phyloP scores from a whole-genome alignment of 371 early-diverging fungal species.

The Syncephalastrum racemosum region DNA sequence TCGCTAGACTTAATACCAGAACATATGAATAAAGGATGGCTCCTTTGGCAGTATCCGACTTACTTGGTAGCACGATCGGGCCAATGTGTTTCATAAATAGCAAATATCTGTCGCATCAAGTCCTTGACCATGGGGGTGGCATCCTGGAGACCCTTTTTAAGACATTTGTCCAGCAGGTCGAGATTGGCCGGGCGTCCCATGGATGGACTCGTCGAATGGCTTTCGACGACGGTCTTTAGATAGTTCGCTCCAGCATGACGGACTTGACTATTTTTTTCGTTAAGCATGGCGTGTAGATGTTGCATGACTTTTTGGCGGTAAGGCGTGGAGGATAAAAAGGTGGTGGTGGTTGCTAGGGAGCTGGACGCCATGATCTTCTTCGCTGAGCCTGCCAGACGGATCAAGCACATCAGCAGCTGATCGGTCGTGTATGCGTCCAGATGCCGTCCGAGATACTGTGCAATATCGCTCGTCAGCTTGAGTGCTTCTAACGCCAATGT shows the following conservation, averaged over 20 bases:
- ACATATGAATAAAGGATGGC: neutral
- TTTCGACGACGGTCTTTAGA: conserved; percentile 11
- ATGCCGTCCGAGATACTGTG: conserved; percentile 14
- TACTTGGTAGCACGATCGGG: conserved; percentile 27
- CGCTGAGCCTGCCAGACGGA: conserved; percentile 27
- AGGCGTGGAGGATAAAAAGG: conserved; percentile 18
- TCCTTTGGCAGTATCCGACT: neutral
- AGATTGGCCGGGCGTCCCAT: conserved; percentile 14
- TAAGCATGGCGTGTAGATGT: conserved; percentile 14
- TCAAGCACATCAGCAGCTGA: conserved; percentile 19
- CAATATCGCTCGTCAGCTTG: conserved; percentile 24
- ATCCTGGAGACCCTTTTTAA: conserved; percentile 22
- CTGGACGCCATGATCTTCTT: conserved; percentile 23
- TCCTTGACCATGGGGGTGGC: conserved; percentile 25
- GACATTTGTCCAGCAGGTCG: conserved; percentile 9
- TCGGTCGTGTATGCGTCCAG: conserved; percentile 29
- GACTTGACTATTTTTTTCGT: conserved; percentile 21
- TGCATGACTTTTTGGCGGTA: conserved; percentile 25
- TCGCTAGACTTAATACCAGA: conserved; percentile 6
- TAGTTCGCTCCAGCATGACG: conserved; percentile 19
- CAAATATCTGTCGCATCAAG: conserved; percentile 12
- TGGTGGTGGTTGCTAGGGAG: conserved; percentile 16
- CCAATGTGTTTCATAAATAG: conserved; percentile 24
- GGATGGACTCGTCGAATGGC: conserved; percentile 12
- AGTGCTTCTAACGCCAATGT: conserved; percentile 26